Evolutionary conservation across 768 basidiomycete species (phyloP).

Genomic region (Lactarius deliciosus): DNA sequence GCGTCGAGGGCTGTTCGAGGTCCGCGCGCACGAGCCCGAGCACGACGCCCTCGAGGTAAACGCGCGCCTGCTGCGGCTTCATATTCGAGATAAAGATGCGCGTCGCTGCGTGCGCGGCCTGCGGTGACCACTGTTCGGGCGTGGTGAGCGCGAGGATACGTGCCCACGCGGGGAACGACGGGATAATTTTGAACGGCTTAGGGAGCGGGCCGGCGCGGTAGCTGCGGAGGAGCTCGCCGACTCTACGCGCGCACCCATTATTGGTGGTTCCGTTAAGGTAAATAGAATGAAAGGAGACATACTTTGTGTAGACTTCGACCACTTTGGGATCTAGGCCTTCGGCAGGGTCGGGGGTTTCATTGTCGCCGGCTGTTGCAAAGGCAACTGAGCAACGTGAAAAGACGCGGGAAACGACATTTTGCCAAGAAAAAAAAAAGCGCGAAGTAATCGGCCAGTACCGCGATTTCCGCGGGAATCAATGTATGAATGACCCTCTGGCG

Average conservation of each 20-base stretch:
- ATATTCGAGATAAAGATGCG: slow-evolving; percentile 95
- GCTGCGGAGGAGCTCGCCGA: slow-evolving; percentile 78
- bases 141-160: slow-evolving; percentile 89
- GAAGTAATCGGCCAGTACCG: not conserved
- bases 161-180: slow-evolving; percentile 94
- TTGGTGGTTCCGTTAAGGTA: not conserved
- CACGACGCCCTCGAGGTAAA: slow-evolving; percentile 89
- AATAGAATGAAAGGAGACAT: slow-evolving; percentile 32
- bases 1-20: slow-evolving; percentile 50
- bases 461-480: not conserved
- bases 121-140: slow-evolving; percentile 93
- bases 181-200: slow-evolving; percentile 97
- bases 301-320: slow-evolving; percentile 93
- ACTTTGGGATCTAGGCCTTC: slow-evolving; percentile 89
- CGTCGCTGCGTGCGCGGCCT: slow-evolving; percentile 92
- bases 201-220: slow-evolving; percentile 95
- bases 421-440: not conserved
- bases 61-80: slow-evolving; percentile 91
- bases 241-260: slow-evolving; percentile 44
- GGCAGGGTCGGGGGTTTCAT: slow-evolving; percentile 63
- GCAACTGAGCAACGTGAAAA: slow-evolving; percentile 1
- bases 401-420: not conserved
- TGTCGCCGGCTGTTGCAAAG: slow-evolving; percentile 51
- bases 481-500: not conserved
- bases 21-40: slow-evolving; percentile 88